These are phyloP conservation scores for Auricularia sp. DNA, from an alignment of 768 basidiomycete species.

Conservation along the genomic window DNA sequence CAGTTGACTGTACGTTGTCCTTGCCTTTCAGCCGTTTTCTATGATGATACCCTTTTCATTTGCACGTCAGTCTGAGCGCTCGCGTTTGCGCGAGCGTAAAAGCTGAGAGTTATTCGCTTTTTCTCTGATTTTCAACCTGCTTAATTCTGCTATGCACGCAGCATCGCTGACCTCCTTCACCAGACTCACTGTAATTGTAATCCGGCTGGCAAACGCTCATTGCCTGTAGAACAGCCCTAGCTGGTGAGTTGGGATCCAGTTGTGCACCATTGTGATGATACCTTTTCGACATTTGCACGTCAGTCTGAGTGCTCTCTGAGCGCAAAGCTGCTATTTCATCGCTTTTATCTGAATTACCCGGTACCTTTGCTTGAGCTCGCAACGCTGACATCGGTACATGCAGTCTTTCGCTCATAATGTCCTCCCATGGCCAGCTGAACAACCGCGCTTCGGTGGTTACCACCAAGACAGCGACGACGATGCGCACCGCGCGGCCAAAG, in stretches of 20 bases:
- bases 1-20: too few relatives aligned
- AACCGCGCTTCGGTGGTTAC: constrained; percentile 2
- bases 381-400: background rate
- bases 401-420: background rate
- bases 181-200: constrained; percentile 10
- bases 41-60: constrained; percentile 19
- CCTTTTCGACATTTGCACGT: background rate
- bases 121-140: constrained; percentile 4
- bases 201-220: too few relatives aligned
- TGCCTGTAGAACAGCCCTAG: constrained; percentile 6
- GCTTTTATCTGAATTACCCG: background rate
- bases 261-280: background rate
- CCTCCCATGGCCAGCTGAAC: background rate
- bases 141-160: constrained; percentile 2
- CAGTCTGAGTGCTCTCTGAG: background rate
- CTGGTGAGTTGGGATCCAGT: background rate
- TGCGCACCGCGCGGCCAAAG: constrained; percentile 5
- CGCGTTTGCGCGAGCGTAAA: constrained; percentile 6
- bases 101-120: constrained; percentile 4
- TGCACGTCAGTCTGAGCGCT: constrained; percentile 38
- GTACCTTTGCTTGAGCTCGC: background rate
- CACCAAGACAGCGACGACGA: constrained; percentile 6
- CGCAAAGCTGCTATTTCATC: background rate
- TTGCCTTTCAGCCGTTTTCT: background rate
- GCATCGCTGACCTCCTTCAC: constrained; percentile 29